Evolutionary conservation across 768 basidiomycete genomes (phyloP).

Genomic region (Rhodotorula sphaerocarpa): DNA sequence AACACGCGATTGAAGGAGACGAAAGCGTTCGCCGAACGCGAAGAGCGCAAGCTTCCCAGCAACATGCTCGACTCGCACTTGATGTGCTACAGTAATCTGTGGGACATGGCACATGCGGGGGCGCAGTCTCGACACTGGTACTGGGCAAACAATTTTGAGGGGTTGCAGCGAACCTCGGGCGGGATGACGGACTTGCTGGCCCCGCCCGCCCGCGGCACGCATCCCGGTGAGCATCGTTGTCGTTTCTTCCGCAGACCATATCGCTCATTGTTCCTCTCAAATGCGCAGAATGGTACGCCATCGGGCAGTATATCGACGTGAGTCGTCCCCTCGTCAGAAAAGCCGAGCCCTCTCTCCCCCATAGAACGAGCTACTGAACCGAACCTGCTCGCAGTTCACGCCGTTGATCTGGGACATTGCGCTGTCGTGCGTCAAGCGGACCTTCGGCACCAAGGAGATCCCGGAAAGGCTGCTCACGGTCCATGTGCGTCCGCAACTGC

Average conservation of each 20-base stretch:
- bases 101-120: conserved; percentile 20
- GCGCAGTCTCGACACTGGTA: background rate
- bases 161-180: conserved; percentile 4
- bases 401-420: conserved; percentile 25
- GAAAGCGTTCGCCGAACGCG: conserved; percentile 3
- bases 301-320: conserved; percentile 32
- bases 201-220: conserved; percentile 11
- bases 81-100: conserved; percentile 23
- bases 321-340: background rate
- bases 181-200: conserved; percentile 13
- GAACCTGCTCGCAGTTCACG: conserved; percentile 4
- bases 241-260: background rate
- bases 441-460: conserved; percentile 1
- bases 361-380: background rate
- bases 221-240: conserved; percentile 5
- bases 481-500: conserved; percentile 5
- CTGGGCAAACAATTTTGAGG: conserved; percentile 17
- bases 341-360: too few relatives aligned
- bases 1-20: conserved; percentile 4
- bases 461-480: conserved; percentile 26
- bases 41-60: conserved; percentile 5
- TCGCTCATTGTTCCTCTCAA: background rate
- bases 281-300: conserved; percentile 18
- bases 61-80: conserved; percentile 26
- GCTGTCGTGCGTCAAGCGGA: background rate